These are phyloP conservation scores for Boletus tomentosulus DNA, from an alignment of 768 basidiomycete species.

Conservation along the genomic window DNA sequence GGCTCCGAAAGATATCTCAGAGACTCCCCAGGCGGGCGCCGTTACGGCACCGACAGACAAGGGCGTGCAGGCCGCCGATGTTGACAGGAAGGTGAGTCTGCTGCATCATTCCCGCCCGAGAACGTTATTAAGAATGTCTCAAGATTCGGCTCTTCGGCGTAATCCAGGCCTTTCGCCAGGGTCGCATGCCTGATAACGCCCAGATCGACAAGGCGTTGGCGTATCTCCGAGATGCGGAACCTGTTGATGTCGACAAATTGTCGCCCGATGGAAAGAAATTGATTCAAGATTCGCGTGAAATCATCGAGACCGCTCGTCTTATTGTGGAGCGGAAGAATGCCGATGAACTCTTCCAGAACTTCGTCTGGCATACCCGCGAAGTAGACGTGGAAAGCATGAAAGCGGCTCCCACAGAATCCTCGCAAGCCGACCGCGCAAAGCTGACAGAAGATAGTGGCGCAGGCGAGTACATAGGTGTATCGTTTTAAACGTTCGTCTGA, in stretches of 20 bases:
- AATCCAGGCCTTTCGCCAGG: constrained; percentile 74
- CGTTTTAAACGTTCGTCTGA: constrained; percentile 1
- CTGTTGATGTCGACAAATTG: constrained; percentile 60
- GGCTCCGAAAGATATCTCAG: constrained; percentile 57
- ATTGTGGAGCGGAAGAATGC: constrained; percentile 82
- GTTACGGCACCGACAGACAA: constrained; percentile 69
- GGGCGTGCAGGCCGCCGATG: constrained; percentile 59
- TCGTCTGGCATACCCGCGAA: constrained; percentile 74
- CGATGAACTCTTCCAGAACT: constrained; percentile 91
- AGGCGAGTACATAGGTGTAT: constrained; percentile 39
- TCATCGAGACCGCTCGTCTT: constrained; percentile 67
- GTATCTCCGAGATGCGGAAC: constrained; percentile 59
- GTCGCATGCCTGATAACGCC: constrained; percentile 71
- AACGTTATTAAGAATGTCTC: neutral
- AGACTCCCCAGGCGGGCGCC: constrained; percentile 50
- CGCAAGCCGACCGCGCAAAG: constrained; percentile 54
- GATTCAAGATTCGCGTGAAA: constrained; percentile 70
- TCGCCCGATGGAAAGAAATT: constrained; percentile 76
- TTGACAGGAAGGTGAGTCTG: constrained; percentile 63
- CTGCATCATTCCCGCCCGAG: neutral
- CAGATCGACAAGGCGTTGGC: constrained; percentile 74
- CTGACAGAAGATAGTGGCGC: constrained; percentile 54
- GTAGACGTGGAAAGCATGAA: constrained; percentile 37
- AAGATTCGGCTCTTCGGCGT: constrained; percentile 74
- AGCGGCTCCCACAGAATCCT: constrained; percentile 36